Base-by-base conservation (phyloP, 805 yeast genomes). In the Zygosaccharomyces siamensis region DNA sequence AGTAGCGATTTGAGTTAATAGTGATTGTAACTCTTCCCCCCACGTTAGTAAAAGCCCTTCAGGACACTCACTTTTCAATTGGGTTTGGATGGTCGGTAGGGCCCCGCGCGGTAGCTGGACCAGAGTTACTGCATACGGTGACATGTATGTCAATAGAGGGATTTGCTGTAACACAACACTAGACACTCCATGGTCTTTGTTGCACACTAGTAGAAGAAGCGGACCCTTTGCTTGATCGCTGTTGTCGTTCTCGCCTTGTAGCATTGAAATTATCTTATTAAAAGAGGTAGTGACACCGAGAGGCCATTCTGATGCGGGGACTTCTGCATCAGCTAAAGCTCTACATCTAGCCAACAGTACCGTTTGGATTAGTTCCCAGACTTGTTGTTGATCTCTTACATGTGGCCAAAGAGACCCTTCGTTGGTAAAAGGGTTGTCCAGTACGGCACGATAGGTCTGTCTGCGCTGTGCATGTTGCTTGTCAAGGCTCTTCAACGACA, bases 371-470 rank as follows among this genome's bases (percentile, higher is more conserved):
- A 77, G 60, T 41, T 70, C 69, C 27, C 58, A 43, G 7, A 73
- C 74, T 1, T 66, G 45, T 4, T 63, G 61, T 5, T 72, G 75
- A 8, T 72, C 75, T 1, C 72, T 58, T 5, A 66, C 67, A 33
- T 47, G 62, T 10, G 70, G 70, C 58, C 70, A 68, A 5, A 78
- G 74, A 67, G 76, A 73, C 7, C 61, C 65, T 7, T 75, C 70
- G 43, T 73, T 73, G 0, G 84, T 76, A 57, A 71, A 82, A 2
- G 89, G 88, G 51, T 80, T 80, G 26, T 81, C 83, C 18, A 84
- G 67, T 2, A 84, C 67, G 0, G 89, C 87, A 62, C 79, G 82
- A 64, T 79, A 80, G 6, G 82, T 79, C 52, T 80, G 82, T 52
- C 75, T 72, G 46, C 77, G 69, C 59, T 73, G 54, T 4, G 60